Evolutionary conservation across 768 basidiomycete genomes (phyloP).

Genomic region (Pulveroboletus sp.): DNA sequence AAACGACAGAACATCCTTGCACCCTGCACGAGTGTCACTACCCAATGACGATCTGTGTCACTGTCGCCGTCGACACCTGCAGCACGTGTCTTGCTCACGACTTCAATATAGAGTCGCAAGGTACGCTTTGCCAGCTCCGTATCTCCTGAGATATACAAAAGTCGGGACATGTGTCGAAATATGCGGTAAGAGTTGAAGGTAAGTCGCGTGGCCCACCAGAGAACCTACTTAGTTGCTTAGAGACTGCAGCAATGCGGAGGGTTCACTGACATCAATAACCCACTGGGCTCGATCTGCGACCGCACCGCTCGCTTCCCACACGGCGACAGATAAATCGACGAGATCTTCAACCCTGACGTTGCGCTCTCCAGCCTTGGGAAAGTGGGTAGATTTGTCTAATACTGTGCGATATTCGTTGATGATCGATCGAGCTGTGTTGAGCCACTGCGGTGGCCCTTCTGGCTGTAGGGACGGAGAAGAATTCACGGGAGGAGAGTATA

Average conservation of each 20-base stretch:
- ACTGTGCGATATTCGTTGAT: conserved; percentile 68
- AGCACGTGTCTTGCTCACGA: conserved; percentile 79
- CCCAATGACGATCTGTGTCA: conserved; percentile 69
- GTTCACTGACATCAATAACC: conserved; percentile 69
- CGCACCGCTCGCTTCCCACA: conserved; percentile 76
- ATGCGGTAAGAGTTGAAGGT: conserved; percentile 91
- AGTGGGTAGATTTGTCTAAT: conserved; percentile 61
- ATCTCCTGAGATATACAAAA: conserved; percentile 61
- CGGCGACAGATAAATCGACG: conserved; percentile 70
- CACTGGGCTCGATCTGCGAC: conserved; percentile 61
- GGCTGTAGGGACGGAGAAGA: conserved; percentile 17
- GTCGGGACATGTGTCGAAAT: conserved; percentile 77
- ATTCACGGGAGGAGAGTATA: conserved; percentile 11
- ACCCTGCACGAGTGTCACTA: conserved; percentile 74
- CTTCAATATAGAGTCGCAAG: conserved; percentile 75
- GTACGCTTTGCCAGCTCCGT: conserved; percentile 64
- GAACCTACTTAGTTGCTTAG: conserved; percentile 43
- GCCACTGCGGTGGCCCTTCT: conserved; percentile 48
- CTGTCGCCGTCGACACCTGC: conserved; percentile 39
- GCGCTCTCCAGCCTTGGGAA: conserved; percentile 76
- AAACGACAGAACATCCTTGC: conserved; percentile 68
- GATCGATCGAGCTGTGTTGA: conserved; percentile 58
- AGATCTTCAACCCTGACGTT: conserved; percentile 81
- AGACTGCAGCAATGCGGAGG: not conserved
- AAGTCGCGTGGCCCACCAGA: conserved; percentile 92